These are phyloP conservation scores for Mangifera indica DNA, from an alignment of 345 rosid species.

Conservation along the genomic window DNA sequence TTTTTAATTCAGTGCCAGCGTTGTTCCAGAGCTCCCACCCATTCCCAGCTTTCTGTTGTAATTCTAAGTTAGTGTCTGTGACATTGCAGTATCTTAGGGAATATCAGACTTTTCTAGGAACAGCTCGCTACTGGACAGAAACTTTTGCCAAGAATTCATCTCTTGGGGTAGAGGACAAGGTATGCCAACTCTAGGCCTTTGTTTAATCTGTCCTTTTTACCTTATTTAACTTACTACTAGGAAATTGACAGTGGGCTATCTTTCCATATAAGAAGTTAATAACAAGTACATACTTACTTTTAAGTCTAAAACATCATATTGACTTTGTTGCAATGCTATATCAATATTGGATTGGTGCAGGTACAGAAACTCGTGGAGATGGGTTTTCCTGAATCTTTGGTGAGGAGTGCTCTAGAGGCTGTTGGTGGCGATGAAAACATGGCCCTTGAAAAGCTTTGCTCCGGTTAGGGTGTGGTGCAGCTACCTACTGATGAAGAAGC, in stretches of 20 bases:
- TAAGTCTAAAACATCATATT: not conserved
- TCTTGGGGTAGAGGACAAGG: conserved; percentile 84
- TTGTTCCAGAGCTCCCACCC: not conserved
- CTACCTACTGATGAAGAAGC: not conserved
- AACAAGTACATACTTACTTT: not conserved
- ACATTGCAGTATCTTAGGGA: conserved; percentile 75
- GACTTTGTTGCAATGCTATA: conserved; percentile 6
- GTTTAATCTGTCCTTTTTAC: not conserved
- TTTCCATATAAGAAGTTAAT: too few relatives aligned
- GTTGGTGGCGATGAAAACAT: conserved; percentile 94
- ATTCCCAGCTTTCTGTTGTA: not conserved
- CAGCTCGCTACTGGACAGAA: conserved; percentile 99
- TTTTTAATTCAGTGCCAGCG: not conserved
- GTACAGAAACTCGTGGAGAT: conserved; percentile 88
- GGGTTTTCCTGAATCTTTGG: conserved; percentile 84
- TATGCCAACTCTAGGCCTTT: conserved; percentile 26
- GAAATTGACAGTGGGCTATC: not conserved
- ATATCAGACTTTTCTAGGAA: conserved; percentile 77
- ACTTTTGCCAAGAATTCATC: conserved; percentile 83
- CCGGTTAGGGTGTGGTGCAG: conserved; percentile 37
- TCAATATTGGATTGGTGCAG: conserved; percentile 35
- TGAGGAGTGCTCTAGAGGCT: conserved; percentile 74
- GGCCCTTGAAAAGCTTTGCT: conserved; percentile 92
- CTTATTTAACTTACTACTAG: not conserved
- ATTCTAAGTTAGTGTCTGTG: conserved; percentile 10